Evolutionary conservation across 345 rosid genomes (phyloP).

Genomic region (Citrus medica): DNA sequence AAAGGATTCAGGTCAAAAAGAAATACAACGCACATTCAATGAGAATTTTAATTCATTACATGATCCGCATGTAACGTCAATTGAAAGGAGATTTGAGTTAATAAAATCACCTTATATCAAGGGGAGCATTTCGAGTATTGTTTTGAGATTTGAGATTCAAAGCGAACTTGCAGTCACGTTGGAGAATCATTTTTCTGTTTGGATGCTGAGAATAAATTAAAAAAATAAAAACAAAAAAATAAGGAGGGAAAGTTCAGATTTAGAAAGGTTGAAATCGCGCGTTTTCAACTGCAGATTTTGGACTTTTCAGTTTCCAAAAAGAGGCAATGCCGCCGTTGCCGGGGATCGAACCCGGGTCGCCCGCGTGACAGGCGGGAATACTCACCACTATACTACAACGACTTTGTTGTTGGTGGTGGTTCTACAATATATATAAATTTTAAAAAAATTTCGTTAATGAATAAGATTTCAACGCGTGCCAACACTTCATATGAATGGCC

Average conservation of each 20-base stretch:
- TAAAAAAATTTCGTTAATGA: rapidly evolving
- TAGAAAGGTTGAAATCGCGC: neutral
- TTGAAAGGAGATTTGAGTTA: neutral
- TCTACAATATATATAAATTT: too few relatives aligned
- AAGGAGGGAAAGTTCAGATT: neutral
- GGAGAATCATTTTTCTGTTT: neutral
- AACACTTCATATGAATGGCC: too few relatives aligned
- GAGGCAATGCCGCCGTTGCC: slow-evolving; percentile 41
- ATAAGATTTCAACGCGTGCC: rapidly evolving
- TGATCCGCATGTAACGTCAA: neutral
- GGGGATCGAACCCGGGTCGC: slow-evolving; percentile 76
- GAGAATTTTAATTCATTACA: neutral
- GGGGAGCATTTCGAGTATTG: neutral
- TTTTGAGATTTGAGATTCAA: neutral
- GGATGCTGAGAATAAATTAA: neutral
- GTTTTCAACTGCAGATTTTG: neutral
- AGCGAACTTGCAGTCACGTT: neutral
- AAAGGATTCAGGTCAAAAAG: neutral
- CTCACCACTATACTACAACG: slow-evolving; percentile 70
- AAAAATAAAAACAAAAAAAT: neutral
- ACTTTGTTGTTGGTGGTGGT: neutral
- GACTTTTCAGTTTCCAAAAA: neutral
- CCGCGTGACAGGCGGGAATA: slow-evolving; percentile 72
- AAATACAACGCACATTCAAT: neutral
- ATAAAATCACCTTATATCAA: neutral